phyloP scores from a whole-genome alignment of 2,329 filamentous ascomycete genomes.

The Amauroascus verrucosus region DNA sequence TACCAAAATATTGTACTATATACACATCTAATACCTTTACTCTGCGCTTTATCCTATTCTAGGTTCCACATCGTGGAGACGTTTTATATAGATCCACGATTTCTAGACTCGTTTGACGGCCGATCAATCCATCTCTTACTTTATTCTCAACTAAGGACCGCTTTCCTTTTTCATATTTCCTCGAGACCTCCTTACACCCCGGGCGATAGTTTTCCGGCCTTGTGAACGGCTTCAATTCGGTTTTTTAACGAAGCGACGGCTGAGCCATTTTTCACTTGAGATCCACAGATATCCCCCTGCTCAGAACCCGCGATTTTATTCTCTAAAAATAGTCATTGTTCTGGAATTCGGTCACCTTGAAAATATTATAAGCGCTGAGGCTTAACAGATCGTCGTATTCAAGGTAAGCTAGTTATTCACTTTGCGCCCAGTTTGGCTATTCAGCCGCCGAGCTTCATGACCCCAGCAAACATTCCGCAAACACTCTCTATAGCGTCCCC shows the following conservation, averaged over 20 bases:
- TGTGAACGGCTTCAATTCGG: neutral
- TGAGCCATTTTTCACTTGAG: neutral
- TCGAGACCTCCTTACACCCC: neutral
- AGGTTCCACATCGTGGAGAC: neutral
- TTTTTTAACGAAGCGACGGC: neutral
- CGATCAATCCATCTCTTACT: neutral
- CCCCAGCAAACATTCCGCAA: conserved; percentile 8
- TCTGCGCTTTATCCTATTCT: neutral
- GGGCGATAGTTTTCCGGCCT: neutral
- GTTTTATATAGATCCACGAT: neutral
- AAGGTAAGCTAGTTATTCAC: conserved; percentile 5
- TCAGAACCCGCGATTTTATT: neutral
- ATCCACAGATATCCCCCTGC: neutral
- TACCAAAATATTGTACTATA: conserved; percentile 5
- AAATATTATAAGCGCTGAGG: conserved; percentile 2
- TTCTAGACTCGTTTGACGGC: neutral
- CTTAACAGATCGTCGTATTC: neutral
- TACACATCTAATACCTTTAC: neutral
- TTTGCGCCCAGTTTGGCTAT: conserved; percentile 2
- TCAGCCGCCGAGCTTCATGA: conserved; percentile 4
- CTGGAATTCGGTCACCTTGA: neutral
- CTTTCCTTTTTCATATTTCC: neutral
- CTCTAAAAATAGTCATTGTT: conserved; percentile 1
- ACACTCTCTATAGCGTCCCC: neutral
- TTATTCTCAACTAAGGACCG: neutral